Evolutionary conservation across 805 yeast species (phyloP), one percentile per base, ranked within the genome.

Genomic region (Myxozyma monticola): DNA sequence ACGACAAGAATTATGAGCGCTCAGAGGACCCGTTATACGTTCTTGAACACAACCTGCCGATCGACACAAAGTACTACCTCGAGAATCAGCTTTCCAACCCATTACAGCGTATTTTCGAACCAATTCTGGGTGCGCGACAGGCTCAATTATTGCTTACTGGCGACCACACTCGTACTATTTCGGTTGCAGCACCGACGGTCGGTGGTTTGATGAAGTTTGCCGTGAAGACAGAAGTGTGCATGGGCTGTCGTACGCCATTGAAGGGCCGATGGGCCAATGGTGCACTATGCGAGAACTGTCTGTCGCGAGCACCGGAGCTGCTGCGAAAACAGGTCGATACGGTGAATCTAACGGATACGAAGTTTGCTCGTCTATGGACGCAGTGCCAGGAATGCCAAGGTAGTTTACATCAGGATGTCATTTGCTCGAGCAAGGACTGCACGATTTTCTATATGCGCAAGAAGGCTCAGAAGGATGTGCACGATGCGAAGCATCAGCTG

Each of bases 301-400:
- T 77, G 31, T 70, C 74, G 25, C 78, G 77, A 56, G 86, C 91
- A 0, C 89, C 93, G 1, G 85, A 80, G 60, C 67, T 90, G 22
- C 93, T 88, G 63, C 81, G 88, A n/a, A 80, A 82, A 51, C 89
- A 93, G 9, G 70, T 93, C 40, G 84, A 86, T 2, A 83, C 80
- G 51, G 82, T 90, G 76, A 85, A 88, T 65, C 81, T 80, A 37
- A 70, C 91, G 52, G 96, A 93, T 65, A 78, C 80, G 52, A 83
- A 84, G 60, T 93, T 88, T 62, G 83, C 96, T 2, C 75, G 95
- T 57, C 71, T 93, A 56, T 93, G 99, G 99, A 91, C 98, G 0
- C 96, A 93, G 65, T 95, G 99, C 67, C 99, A 93, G 71, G 74
- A 97, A 51, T 93, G 99, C 68, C 97, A 95, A 62, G 98, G 98